Evolutionary conservation across 345 rosid genomes (phyloP), one percentile per base, ranked within the genome.

Genomic region (Mangifera indica): DNA sequence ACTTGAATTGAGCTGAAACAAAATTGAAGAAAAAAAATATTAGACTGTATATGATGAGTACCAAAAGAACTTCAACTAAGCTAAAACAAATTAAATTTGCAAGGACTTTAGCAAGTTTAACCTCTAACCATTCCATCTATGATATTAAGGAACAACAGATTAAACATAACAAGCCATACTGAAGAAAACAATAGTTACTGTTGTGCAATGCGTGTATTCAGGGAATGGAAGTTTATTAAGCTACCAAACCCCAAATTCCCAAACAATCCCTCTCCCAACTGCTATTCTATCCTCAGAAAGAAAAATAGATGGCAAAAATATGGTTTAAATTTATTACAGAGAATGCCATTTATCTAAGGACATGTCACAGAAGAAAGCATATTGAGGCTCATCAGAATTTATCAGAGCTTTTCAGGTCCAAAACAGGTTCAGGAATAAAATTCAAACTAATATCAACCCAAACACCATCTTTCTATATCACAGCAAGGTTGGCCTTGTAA

Each of bases 1-100:
- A 93, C 94, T 79, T 93, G 98, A 75, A 93, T 90, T 29, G 91
- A 73, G 86, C 98, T 93, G 94, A 84, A 82, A 75, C 69, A 65
- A 71, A 24, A 63, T 71, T 52, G 13, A 58, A 61, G 37, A 14
- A 13, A n/a, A 12, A 34, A 51, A 51, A 51, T 4, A 61, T 71
- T 51, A 71, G 49, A 57, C 13, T 48, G 15, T 48, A 10, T 44
- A 15, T 44, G 21, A 40, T 5, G 37, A 22, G 5, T 10, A 10
- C 14, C 26, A 53, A 9, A 26, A n/a, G 26, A 72, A 44, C 24
- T 37, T 14, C 45, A 25, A 63, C 29, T 51, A 42, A 51, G 51
- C 49, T 42, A 14, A 24, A 56, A 48, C 40, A 0, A 42, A 24
- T 46, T 13, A 20, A 59, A 49, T 4, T 24, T 29, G 15, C 25